Evolutionary conservation across 306 rosid genomes (phyloP).

Genomic region (Gillenia trifoliata): DNA sequence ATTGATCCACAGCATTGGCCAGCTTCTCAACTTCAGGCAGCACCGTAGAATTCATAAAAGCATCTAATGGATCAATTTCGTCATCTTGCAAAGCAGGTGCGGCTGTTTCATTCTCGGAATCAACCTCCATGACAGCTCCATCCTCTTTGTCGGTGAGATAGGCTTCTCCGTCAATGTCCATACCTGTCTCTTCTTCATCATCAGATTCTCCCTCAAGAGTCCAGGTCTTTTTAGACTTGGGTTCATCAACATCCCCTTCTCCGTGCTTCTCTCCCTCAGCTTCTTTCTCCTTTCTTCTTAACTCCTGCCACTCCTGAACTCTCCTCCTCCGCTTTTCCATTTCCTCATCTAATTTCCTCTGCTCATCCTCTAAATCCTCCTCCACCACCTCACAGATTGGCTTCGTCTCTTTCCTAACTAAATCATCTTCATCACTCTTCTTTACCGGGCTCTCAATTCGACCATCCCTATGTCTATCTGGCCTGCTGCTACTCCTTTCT

Average conservation of each 20-base stretch:
- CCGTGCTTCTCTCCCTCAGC: constrained; percentile 67
- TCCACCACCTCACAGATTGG: constrained; percentile 35
- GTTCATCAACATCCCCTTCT: constrained; percentile 51
- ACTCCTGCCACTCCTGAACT: constrained; percentile 92
- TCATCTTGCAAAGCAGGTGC: constrained; percentile 46
- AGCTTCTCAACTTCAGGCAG: constrained; percentile 80
- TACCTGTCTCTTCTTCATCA: constrained; percentile 64
- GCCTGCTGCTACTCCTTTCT: constrained; percentile 46
- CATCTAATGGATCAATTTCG: constrained; percentile 82
- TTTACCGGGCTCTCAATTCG: constrained; percentile 46
- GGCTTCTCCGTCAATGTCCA: constrained; percentile 55
- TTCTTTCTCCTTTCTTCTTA: constrained; percentile 74
- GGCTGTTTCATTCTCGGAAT: constrained; percentile 38
- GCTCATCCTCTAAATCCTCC: constrained; percentile 79
- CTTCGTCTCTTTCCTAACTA: constrained; percentile 40
- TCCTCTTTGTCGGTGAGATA: constrained; percentile 34
- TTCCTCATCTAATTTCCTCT: constrained; percentile 74
- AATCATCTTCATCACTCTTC: constrained; percentile 49
- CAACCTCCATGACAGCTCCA: constrained; percentile 25
- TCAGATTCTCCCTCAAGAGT: constrained; percentile 95
- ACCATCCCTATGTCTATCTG: constrained; percentile 43
- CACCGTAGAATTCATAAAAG: constrained; percentile 87
- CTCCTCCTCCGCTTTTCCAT: constrained; percentile 94
- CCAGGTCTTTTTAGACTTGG: constrained; percentile 69
- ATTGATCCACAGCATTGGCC: constrained; percentile 32